Evolutionary conservation across 2,329 filamentous ascomycete species (phyloP), one percentile per base, ranked within the genome.

Genomic region (Scytalidium sp.): DNA sequence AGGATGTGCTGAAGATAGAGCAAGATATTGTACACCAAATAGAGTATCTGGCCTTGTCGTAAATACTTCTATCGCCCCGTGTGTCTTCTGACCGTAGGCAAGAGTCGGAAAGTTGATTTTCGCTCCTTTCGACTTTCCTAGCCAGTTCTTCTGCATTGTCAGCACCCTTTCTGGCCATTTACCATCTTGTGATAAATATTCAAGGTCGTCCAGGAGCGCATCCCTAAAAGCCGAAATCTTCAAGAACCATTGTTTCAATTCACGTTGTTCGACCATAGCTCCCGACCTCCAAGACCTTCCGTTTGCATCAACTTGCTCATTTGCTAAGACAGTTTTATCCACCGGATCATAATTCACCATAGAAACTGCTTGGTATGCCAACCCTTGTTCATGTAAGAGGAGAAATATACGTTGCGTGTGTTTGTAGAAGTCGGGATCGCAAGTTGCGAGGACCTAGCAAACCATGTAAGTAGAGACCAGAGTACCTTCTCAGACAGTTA

Each of bases 271-370:
- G 17, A 95, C 90, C 64, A 87, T 85, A 45, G 88, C 90, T 9
- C 90, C 90, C 1, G 89, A 94, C 50, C 90, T 81, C 91, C 91
- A 96, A 2, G 90, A 96, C 59, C 76, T 82, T 25, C 91, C 91
- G 62, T 90, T 86, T 45, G 87, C 79, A 64, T 95, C 89, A n/a
- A 96, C 90, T 70, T 96, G 91, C 68, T 96, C 91, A 65, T 96
- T 96, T 10, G 91, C 91, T 51, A 96, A 75, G 15, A 96, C 91
- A 0, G 91, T 96, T 65, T 88, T 85, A 65, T 96, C 91, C 22
- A 96, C 79, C 1, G 91, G 91, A 58, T 96, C 91, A 71, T 89
- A 96, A 68, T 96, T 96, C 59, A 96, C 91, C 54, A 91, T 71
- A 19, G 90, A 88, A 59, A 94, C 85, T 27, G 83, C 84, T 64